Conservation (phyloP, 1,284 basidiomycete genomes). For the Leccinum huronense region DNA sequence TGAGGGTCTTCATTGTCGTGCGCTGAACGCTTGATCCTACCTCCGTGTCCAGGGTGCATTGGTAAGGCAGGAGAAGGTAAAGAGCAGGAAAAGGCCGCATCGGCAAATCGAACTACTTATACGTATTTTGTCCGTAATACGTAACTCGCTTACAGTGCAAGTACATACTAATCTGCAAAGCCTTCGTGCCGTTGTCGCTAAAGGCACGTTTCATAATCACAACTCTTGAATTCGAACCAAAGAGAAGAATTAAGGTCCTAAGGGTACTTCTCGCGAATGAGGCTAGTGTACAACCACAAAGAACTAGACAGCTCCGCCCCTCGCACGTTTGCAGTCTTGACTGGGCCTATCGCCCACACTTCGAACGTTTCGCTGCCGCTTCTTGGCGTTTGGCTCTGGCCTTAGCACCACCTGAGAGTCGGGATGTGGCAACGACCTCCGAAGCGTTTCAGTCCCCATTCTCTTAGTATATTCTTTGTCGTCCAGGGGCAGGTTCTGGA, state of each 20-base stretch:
- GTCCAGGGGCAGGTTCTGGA: background rate
- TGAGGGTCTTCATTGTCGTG: background rate
- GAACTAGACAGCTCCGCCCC: background rate
- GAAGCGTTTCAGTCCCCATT: background rate
- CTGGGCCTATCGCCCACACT: background rate
- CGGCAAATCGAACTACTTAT: background rate
- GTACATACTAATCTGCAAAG: too few species aligned
- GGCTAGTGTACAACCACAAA: background rate
- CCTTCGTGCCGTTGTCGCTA: too few species aligned
- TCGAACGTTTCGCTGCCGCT: background rate
- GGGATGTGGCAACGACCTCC: background rate
- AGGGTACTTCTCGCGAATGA: too few species aligned
- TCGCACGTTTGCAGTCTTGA: background rate
- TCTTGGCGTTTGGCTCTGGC: background rate
- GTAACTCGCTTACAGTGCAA: background rate
- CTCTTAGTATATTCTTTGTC: background rate
- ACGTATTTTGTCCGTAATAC: background rate
- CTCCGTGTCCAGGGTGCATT: background rate
- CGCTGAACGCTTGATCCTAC: background rate
- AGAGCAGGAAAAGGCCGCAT: background rate
- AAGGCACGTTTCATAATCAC: too few species aligned
- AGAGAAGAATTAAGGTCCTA: too few species aligned
- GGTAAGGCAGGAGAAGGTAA: background rate
- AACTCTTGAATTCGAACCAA: too few species aligned
- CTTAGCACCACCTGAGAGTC: background rate